Base-by-base conservation (phyloP, 2,329 filamentous ascomycete species). In the Trichoderma sp. region DNA sequence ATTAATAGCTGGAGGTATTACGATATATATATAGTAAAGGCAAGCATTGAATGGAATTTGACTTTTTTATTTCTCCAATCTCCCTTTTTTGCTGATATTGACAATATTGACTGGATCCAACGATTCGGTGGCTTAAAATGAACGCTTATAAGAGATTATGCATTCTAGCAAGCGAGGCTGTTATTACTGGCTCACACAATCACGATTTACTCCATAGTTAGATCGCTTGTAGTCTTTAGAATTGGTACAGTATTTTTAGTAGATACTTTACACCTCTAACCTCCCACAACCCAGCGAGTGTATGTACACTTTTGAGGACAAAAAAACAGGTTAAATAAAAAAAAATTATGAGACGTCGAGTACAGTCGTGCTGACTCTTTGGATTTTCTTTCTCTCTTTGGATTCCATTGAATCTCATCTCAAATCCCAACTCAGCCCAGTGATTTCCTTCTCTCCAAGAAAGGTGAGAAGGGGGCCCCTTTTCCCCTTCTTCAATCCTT, bases 241-340 rank as follows among this genome's bases (percentile, higher is more conserved):
- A 70, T 72, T 70, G 66, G 59, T 71, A 71, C 62, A 67, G 68
- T 66, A 66, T 63, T 59, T 68, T 36, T 32, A 61, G 53, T 30
- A 72, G 62, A 59, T 57, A 30, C 55, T 62, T 68, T 72, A 72
- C 71, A 34, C 43, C 26, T 71, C 30, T 63, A 71, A 43, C 68
- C 26, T 36, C 66, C 39, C 53, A 58, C 39, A 53, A 50, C 68
- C 68, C 62, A 72, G 23, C 50, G 67, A 59, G 67, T 72, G 70
- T 72, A 72, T 72, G 55, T 71, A 72, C 71, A 72, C 68, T 62
- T 61, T 69, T 55, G 17, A 26, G 8, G 34, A 65, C 57, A 67
- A 62, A 67, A 39, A 63, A 23, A 55, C 26, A 32, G 30, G 17
- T n/a, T 30, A 7, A 47, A 47, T 36, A 17, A 32, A 59, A 66